Conservation (phyloP, 176 grass and related monocot species). For the Bolboschoenus planiculmis region DNA sequence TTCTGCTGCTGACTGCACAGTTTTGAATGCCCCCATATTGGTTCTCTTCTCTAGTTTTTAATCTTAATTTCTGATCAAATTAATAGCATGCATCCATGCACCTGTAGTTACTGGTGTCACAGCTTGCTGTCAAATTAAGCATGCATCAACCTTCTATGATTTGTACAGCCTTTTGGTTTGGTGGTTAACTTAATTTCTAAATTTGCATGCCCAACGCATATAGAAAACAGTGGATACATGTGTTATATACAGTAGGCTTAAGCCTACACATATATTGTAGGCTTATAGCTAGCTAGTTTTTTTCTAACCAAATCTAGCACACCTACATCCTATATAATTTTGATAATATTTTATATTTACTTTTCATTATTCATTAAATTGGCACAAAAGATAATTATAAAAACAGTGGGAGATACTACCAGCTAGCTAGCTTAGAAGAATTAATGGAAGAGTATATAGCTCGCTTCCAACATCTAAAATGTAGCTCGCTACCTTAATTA, state of each 20-base stretch:
- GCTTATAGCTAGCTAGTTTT: background rate
- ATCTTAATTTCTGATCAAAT: too few relatives aligned
- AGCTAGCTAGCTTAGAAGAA: too few relatives aligned
- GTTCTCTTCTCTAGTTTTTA: too few relatives aligned
- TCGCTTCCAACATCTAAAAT: too few relatives aligned
- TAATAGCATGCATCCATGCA: background rate
- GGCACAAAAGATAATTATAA: too few relatives aligned
- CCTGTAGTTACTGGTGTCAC: background rate
- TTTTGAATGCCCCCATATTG: slow-evolving; percentile 11
- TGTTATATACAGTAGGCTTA: too few relatives aligned
- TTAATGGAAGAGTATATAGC: too few relatives aligned
- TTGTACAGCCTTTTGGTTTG: background rate
- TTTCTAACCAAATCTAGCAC: background rate
- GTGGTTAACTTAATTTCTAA: background rate
- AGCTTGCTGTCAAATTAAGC: too few relatives aligned
- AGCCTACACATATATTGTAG: background rate
- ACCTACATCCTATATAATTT: background rate
- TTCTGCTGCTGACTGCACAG: slow-evolving; percentile 9
- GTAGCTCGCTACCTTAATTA: too few relatives aligned
- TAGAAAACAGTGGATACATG: background rate
- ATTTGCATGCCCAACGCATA: background rate
- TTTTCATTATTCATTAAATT: too few relatives aligned
- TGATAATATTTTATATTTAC: background rate
- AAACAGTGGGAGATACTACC: too few relatives aligned
- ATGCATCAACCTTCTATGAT: too few relatives aligned